Base-by-base conservation (phyloP, 768 basidiomycete genomes). In the Sporobolomyces pararoseus region DNA sequence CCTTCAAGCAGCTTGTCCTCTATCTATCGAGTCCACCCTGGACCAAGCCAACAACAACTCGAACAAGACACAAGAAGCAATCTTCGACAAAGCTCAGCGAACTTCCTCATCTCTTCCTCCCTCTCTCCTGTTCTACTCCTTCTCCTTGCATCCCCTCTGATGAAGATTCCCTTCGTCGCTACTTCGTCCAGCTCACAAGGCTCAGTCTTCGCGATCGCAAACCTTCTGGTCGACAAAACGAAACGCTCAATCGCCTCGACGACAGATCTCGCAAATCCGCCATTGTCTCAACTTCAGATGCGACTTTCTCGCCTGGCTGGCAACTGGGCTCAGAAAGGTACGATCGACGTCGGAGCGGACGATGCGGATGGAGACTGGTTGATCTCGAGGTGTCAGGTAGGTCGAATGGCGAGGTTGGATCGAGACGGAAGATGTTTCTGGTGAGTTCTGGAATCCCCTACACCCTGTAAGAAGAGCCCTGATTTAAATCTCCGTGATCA, bases 351-450 rank as follows among this genome's bases (percentile, higher is more conserved):
- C 29, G 27, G 31, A 2, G 44, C 12, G 25, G 9, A 32, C 23
- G 66, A 53, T 23, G 19, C 3, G 16, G 42, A 32, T 6, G 6
- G 54, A 47, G 68, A 49, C 23, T 69, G 55, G 31, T 12, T 69
- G 23, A 25, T 69, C 12, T 21, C 21, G n/a, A 13, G 62, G 14
- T 69, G 68, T 46, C 62, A 46, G 16, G 0, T 9, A 4, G 25
- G 31, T 23, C 46, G 49, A 21, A 19, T 69, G 37, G 68, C 68
- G 62, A n/a, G 39, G 39, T 29, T 69, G 7, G 68, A 69, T 27
- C 16, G 4, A 1, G 47, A 69, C 10, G 49, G 42, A 16, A 49
- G 55, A 19, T 69, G 68, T 31, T 69, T 64, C 23, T 69, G 68
- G 68, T 69, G 50, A 14, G 62, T n/a, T 42, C 39, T 17, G 9